Percentiles rank a stretch among this genome's conserved stretches.
Evolutionary conservation across 352 stramenopile genomes (phyloP).

Genomic region (Hyaloperonospora arabidopsidis): DNA sequence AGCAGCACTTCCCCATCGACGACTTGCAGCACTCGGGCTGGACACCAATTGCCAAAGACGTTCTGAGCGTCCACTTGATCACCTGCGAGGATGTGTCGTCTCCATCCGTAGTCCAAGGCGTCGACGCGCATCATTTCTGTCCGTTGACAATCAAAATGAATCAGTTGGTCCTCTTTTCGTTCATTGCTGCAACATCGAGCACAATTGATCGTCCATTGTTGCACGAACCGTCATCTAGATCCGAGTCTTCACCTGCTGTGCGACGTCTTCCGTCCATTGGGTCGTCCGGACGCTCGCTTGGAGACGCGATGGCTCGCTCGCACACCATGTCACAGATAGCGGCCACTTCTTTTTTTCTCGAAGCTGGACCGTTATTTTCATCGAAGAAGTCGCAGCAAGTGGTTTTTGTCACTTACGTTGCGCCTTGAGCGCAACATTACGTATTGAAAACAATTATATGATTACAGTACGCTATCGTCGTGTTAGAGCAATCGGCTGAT

Average conservation of each 20-base stretch:
- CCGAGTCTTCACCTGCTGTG: slow-evolving; percentile 51
- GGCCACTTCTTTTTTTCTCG: slow-evolving; percentile 5
- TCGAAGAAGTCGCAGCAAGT: neutral
- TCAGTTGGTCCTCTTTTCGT: too few relatives aligned
- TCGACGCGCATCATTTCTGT: slow-evolving; percentile 81
- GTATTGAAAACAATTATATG: too few relatives aligned
- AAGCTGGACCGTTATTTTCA: slow-evolving; percentile 1
- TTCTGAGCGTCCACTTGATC: slow-evolving; percentile 74
- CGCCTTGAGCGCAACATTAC: neutral
- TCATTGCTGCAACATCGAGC: too few relatives aligned
- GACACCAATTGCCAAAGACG: slow-evolving; percentile 80
- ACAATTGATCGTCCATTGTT: slow-evolving; percentile 2
- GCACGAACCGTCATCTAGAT: slow-evolving; percentile 63
- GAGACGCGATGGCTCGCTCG: slow-evolving; percentile 25
- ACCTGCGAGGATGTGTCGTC: slow-evolving; percentile 50
- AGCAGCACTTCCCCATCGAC: slow-evolving; percentile 53
- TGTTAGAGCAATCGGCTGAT: too few relatives aligned
- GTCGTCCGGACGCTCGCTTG: slow-evolving; percentile 13
- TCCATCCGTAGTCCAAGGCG: slow-evolving; percentile 60
- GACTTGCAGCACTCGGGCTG: slow-evolving; percentile 50
- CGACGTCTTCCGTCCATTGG: slow-evolving; percentile 23
- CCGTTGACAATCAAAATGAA: slow-evolving; percentile 2
- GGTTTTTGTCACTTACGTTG: neutral
- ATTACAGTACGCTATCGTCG: too few relatives aligned
- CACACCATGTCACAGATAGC: too few relatives aligned